Evolutionary conservation across 352 stramenopile genomes (phyloP).

Genomic region (Phytophthora cactorum): DNA sequence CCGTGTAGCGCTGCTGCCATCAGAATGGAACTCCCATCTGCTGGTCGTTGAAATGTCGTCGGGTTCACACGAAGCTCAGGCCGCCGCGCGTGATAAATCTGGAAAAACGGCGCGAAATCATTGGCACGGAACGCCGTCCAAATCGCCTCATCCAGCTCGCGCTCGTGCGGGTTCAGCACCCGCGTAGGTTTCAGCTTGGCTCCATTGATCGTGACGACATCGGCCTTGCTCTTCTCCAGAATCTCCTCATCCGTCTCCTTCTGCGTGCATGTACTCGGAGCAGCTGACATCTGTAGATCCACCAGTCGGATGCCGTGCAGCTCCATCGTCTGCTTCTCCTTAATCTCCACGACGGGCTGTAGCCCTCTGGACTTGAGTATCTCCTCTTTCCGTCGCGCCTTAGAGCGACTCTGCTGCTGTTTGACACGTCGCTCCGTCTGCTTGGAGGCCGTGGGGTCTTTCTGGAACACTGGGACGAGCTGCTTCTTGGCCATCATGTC

Average conservation of each 20-base stretch:
- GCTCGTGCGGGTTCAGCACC: conserved; percentile 81
- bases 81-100: conserved; percentile 52
- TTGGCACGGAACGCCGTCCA: conserved; percentile 82
- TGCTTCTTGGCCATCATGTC: conserved; percentile 47
- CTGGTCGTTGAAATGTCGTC: conserved; percentile 69
- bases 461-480: conserved; percentile 39
- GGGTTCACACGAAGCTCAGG: conserved; percentile 52
- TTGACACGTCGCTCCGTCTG: conserved; percentile 46
- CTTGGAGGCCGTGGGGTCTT: conserved; percentile 26
- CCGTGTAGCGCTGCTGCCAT: conserved; percentile 82
- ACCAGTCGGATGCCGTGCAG: conserved; percentile 70
- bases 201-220: conserved; percentile 63
- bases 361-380: conserved; percentile 59
- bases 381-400: conserved; percentile 63
- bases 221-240: conserved; percentile 17
- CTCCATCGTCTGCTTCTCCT: conserved; percentile 65
- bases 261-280: conserved; percentile 1
- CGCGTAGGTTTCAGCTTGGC: conserved; percentile 57
- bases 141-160: conserved; percentile 79
- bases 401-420: conserved; percentile 63
- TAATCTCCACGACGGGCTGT: conserved; percentile 49
- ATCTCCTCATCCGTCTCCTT: conserved; percentile 4
- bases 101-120: conserved; percentile 84
- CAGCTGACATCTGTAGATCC: conserved; percentile 50
- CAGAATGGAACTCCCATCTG: conserved; percentile 73